Evolutionary conservation across 495 filamentous ascomycete genomes (phyloP), one percentile per base, ranked within the genome.

Genomic region (Hypoxylon trugodes): DNA sequence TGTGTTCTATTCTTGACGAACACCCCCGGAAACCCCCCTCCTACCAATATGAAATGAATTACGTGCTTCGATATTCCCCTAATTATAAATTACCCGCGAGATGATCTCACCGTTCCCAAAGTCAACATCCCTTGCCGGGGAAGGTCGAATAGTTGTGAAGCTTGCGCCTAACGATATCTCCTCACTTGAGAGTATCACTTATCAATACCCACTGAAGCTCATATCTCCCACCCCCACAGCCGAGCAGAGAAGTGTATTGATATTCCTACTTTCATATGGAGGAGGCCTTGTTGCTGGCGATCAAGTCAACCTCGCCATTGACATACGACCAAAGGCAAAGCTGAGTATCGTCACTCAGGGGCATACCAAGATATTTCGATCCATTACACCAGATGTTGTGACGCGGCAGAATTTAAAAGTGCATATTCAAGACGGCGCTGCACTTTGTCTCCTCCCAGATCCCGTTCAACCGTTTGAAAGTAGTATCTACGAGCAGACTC

Each of bases 161-260:
- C 79, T 93, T 6, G 84, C 90, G 8, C 90, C 92, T 13, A 88
- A 91, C 10, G 78, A 82, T 4, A 84, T 83, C 33, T 89, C 91
- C 0, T 84, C 88, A 13, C 84, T 97, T 15, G 86, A 87, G 43
- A 84, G 82, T 18, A 82, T 97, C 56, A 87, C 86, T 30, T 98
- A 93, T 76, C 90, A 95, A 73, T 98, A 97, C 70, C 95, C 95
- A 7, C 84, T 98, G 28, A 98, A 98, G 73, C 88, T 98, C 28
- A 88, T 98, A 69, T 87, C 93, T 4, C 84, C 87, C 6, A 77
- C 80, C 24, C 74, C 77, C 6, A 73, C 78, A 0, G 69, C 74
- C n/a, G 78, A 81, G 3, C 81, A 82, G 32, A 77, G 74, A 74
- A 90, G 84, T 75, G 81, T 94, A 35, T 79, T 88, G 18, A 80